These are phyloP conservation scores for Backusella australiensis DNA, from an alignment of 192 early-diverging fungal genomes.

Conservation along the genomic window DNA sequence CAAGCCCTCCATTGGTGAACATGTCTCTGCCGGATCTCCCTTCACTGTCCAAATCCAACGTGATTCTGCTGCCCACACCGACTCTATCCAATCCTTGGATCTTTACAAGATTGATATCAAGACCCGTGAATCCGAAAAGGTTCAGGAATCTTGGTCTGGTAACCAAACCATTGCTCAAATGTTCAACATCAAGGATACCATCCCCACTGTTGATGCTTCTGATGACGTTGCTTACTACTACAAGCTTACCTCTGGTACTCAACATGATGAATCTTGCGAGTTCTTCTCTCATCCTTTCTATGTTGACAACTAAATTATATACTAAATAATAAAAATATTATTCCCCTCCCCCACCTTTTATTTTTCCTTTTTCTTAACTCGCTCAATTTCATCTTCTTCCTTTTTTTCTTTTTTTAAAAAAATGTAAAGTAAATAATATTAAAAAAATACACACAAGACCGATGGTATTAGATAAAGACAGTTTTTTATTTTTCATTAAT, in stretches of 20 bases:
- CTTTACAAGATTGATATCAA: conserved; percentile 28
- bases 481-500: no score
- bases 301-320: conserved; percentile 25
- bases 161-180: conserved; percentile 22
- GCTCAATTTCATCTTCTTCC: no score
- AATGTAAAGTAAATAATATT: no score
- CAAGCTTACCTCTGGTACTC: conserved; percentile 25
- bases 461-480: no score
- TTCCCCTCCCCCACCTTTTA: background rate
- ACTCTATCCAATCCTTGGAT: conserved; percentile 15
- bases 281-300: conserved; percentile 39
- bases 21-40: background rate
- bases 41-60: conserved; percentile 30
- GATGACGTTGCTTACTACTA: conserved; percentile 30
- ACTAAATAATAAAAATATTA: background rate
- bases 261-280: conserved; percentile 29
- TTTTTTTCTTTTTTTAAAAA: no score
- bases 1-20: conserved; percentile 12
- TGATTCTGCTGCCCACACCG: conserved; percentile 34
- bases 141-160: conserved; percentile 26
- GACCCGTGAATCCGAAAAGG: conserved; percentile 19
- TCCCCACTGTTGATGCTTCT: conserved; percentile 8
- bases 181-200: conserved; percentile 33
- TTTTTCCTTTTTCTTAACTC: background rate
- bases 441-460: no score